phyloP scores from a whole-genome alignment of 2,329 filamentous ascomycete genomes.

The Trichoderma sp. region DNA sequence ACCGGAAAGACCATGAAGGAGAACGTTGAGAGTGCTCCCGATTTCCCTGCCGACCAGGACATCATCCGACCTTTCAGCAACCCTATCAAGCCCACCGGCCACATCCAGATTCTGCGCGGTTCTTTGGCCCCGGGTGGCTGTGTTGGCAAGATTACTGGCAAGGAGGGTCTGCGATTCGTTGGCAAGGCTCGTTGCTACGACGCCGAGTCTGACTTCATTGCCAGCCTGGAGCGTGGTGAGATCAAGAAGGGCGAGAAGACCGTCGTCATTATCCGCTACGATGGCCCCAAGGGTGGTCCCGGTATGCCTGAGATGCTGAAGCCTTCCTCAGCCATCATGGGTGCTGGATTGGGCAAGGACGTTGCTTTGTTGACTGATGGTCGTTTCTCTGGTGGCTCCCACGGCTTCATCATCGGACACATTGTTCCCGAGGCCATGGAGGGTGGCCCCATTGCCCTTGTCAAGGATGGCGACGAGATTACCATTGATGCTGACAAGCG shows the following conservation, averaged over 20 bases:
- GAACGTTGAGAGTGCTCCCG: slow-evolving; percentile 74
- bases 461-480: slow-evolving; percentile 77
- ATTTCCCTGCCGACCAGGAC: slow-evolving; percentile 71
- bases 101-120: slow-evolving; percentile 84
- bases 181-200: slow-evolving; percentile 82
- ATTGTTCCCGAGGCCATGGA: slow-evolving; percentile 85
- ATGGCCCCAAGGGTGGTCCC: slow-evolving; percentile 88
- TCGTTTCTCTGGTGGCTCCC: slow-evolving; percentile 75
- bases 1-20: slow-evolving; percentile 87
- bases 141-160: slow-evolving; percentile 91
- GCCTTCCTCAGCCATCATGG: slow-evolving; percentile 90
- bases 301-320: slow-evolving; percentile 96
- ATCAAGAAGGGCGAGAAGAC: slow-evolving; percentile 86
- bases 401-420: slow-evolving; percentile 85
- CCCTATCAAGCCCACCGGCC: slow-evolving; percentile 83
- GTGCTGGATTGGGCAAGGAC: slow-evolving; percentile 74
- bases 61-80: slow-evolving; percentile 79
- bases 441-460: slow-evolving; percentile 79
- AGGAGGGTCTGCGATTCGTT: slow-evolving; percentile 81
- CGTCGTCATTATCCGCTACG: slow-evolving; percentile 87
- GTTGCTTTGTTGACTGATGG: slow-evolving; percentile 73
- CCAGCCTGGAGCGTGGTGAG: slow-evolving; percentile 70
- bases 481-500: slow-evolving; percentile 78
- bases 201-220: slow-evolving; percentile 77
- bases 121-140: slow-evolving; percentile 83